Evolutionary conservation across 1,139 yeast genomes (phyloP).

Genomic region (Geotrichum bryndzae): DNA sequence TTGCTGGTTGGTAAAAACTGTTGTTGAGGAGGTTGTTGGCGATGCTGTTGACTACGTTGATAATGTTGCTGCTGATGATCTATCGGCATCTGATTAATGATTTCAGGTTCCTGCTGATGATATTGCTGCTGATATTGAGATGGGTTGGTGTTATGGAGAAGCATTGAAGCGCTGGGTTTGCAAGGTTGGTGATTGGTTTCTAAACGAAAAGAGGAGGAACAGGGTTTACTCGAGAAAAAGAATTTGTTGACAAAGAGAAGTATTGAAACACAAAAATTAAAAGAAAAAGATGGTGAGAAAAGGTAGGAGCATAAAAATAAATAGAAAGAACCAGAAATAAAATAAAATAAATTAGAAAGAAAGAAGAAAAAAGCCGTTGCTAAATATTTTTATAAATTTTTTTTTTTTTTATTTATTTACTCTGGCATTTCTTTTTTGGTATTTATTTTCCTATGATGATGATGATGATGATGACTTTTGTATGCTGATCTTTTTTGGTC

Average conservation of each 20-base stretch:
- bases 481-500: neutral
- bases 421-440: conserved; percentile 24
- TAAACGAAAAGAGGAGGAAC: conserved; percentile 21
- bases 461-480: conserved; percentile 65
- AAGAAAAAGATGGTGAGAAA: conserved; percentile 26
- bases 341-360: conserved; percentile 20
- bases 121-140: conserved; percentile 26
- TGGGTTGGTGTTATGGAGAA: conserved; percentile 35
- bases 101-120: neutral
- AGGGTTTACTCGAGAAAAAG: conserved; percentile 37
- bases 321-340: conserved; percentile 21
- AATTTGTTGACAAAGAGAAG: conserved; percentile 37
- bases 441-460: conserved; percentile 42
- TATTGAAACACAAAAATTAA: conserved; percentile 30
- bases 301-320: conserved; percentile 23
- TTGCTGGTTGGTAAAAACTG: neutral
- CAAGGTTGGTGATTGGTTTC: neutral
- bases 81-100: neutral
- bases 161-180: conserved; percentile 58
- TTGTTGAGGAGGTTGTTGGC: neutral
- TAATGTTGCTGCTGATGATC: conserved; percentile 56
- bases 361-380: conserved; percentile 37
- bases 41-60: conserved; percentile 38
- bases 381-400: conserved; percentile 8
- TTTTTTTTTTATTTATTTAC: conserved; percentile 31